These are phyloP conservation scores for Umbelopsis isabellina DNA, from an alignment of 192 early-diverging fungal genomes.

Conservation along the genomic window DNA sequence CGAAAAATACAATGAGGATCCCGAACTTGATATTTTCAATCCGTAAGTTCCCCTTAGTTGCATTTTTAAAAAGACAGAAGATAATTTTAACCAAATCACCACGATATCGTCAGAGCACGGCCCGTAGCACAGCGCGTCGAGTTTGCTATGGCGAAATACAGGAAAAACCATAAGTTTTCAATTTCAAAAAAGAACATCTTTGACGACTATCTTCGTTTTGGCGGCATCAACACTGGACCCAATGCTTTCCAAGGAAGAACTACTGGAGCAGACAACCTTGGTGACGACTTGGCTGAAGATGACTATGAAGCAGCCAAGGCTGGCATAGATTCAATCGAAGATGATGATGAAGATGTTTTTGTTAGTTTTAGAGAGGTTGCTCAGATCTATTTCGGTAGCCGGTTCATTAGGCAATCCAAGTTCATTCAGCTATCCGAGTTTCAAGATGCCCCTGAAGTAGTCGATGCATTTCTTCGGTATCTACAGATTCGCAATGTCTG, in stretches of 20 bases:
- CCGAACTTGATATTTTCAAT: slow-evolving; percentile 46
- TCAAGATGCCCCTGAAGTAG: slow-evolving; percentile 41
- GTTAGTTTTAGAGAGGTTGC: slow-evolving; percentile 45
- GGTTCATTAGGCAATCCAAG: slow-evolving; percentile 45
- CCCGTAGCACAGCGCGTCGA: slow-evolving; percentile 53
- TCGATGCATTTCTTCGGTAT: slow-evolving; percentile 54
- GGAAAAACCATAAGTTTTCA: slow-evolving; percentile 56
- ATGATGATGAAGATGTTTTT: slow-evolving; percentile 47
- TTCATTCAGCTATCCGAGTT: slow-evolving; percentile 56
- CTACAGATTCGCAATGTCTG: slow-evolving; percentile 49
- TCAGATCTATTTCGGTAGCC: slow-evolving; percentile 54
- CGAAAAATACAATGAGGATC: slow-evolving; percentile 36
- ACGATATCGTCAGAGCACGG: slow-evolving; percentile 35
- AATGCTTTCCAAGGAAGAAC: slow-evolving; percentile 53
- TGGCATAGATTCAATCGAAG: slow-evolving; percentile 44
- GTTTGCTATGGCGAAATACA: slow-evolving; percentile 53
- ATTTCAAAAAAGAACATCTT: slow-evolving; percentile 46
- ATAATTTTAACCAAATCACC: not conserved
- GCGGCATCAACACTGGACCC: slow-evolving; percentile 53
- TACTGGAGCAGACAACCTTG: slow-evolving; percentile 30
- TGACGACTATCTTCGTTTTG: slow-evolving; percentile 53
- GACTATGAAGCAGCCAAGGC: slow-evolving; percentile 46
- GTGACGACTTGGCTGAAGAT: slow-evolving; percentile 41
- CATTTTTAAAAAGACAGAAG: not conserved
- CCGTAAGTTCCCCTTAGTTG: slow-evolving; percentile 38